phyloP scores from a whole-genome alignment of 2,329 filamentous ascomycete genomes.

The Pestalotiopsis fici region DNA sequence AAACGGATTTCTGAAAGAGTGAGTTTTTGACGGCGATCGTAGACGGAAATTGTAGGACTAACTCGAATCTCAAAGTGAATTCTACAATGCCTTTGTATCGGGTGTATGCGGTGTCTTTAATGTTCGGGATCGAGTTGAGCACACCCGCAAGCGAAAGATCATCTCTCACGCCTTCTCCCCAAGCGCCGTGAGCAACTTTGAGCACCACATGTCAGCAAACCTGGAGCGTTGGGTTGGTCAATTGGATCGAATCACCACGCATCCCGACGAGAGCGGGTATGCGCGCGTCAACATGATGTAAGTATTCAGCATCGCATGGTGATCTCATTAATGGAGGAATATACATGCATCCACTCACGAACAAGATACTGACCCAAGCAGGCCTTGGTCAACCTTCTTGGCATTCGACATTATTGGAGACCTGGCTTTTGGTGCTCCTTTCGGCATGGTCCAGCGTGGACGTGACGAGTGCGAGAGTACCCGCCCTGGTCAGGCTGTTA shows the following conservation, averaged over 20 bases:
- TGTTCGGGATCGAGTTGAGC: constrained; percentile 1
- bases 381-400: constrained; percentile 5
- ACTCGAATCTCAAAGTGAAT: background rate
- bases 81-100: constrained; percentile 7
- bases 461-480: constrained; percentile 7
- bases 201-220: constrained; percentile 7
- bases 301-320: too few relatives aligned
- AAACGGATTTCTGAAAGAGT: constrained; percentile 9
- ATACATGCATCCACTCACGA: too few relatives aligned
- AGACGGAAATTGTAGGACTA: background rate
- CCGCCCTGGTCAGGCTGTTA: background rate
- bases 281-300: constrained; percentile 4
- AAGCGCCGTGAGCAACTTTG: background rate
- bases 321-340: too few relatives aligned
- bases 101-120: constrained; percentile 7
- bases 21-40: background rate
- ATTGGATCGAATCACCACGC: background rate
- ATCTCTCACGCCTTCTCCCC: constrained; percentile 6
- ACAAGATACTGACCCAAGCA: too few relatives aligned
- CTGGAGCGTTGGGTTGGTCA: constrained; percentile 6
- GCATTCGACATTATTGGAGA: constrained; percentile 9
- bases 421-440: constrained; percentile 6
- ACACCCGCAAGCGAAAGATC: constrained; percentile 6
- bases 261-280: background rate
- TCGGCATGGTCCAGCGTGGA: constrained; percentile 7